These are phyloP conservation scores for Vitis amurensis DNA, from an alignment of 164 flowering plant genomes.

Conservation along the genomic window DNA sequence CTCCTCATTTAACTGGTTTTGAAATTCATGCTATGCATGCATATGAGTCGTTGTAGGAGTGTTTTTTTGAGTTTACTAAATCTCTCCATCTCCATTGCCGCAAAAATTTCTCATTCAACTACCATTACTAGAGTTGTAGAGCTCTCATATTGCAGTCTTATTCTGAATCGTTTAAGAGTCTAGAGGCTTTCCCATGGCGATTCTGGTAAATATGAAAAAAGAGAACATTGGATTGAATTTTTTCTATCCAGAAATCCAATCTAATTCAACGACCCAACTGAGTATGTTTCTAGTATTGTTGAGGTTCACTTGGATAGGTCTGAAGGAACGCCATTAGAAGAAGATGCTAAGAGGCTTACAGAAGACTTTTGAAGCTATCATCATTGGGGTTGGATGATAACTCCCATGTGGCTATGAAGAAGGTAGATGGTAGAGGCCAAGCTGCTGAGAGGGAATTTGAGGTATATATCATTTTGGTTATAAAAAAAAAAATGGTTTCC, in stretches of 20 bases:
- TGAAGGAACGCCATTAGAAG: constrained; percentile 71
- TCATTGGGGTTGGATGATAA: constrained; percentile 39
- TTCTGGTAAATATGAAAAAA: constrained; percentile 40
- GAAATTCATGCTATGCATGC: neutral
- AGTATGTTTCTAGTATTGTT: constrained; percentile 2
- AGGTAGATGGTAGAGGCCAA: constrained; percentile 40
- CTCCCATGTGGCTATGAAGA: constrained; percentile 65
- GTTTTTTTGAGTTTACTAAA: neutral
- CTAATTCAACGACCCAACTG: no score
- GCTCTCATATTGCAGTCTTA: constrained; percentile 63
- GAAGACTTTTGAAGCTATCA: constrained; percentile 45
- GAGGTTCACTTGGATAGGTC: constrained; percentile 77
- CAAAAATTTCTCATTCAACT: neutral
- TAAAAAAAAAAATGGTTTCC: neutral
- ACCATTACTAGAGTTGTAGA: constrained; percentile 31
- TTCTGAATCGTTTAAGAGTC: constrained; percentile 55
- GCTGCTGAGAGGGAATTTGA: constrained; percentile 70
- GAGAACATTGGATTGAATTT: no score
- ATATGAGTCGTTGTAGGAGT: neutral
- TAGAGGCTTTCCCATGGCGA: constrained; percentile 52
- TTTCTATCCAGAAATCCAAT: neutral
- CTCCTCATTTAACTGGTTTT: neutral
- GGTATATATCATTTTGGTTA: constrained; percentile 61
- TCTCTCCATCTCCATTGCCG: constrained; percentile 6
- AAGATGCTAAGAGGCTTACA: constrained; percentile 73